Evolutionary conservation across 345 rosid species (phyloP).

Genomic region (Hibiscus tridactylites): DNA sequence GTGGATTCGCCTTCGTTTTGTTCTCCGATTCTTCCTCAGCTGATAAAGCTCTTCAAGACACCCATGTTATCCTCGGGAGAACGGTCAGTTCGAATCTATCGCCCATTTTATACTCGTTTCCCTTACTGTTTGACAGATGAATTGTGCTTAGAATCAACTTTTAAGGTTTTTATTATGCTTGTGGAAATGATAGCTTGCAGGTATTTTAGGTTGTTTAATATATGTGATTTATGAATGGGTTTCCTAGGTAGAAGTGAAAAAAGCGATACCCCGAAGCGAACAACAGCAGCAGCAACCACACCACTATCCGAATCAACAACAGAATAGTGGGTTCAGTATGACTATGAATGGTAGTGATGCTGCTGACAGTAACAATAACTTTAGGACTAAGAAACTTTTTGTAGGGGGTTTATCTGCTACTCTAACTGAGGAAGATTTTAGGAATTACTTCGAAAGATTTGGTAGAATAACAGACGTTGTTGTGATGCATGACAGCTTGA

Average conservation of each 20-base stretch:
- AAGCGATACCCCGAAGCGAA: conserved; percentile 39
- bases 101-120: conserved; percentile 1
- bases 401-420: conserved; percentile 75
- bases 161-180: background rate
- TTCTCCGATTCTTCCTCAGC: conserved; percentile 45
- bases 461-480: conserved; percentile 75
- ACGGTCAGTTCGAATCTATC: conserved; percentile 37
- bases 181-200: background rate
- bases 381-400: conserved; percentile 58
- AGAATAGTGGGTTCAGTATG: conserved; percentile 15
- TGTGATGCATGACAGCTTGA: conserved; percentile 67
- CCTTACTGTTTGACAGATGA: background rate
- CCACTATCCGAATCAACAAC: conserved; percentile 13
- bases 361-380: conserved; percentile 13
- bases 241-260: conserved; percentile 51
- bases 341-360: conserved; percentile 18
- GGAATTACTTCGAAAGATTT: conserved; percentile 58
- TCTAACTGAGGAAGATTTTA: conserved; percentile 60
- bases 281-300: conserved; percentile 22
- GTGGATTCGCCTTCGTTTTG: conserved; percentile 60
- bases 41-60: conserved; percentile 43
- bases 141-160: background rate
- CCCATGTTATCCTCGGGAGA: conserved; percentile 63
- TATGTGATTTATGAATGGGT: background rate
- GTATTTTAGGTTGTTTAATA: background rate